phyloP scores from a whole-genome alignment of 257 asterid species.

The Gentiana straminea region DNA sequence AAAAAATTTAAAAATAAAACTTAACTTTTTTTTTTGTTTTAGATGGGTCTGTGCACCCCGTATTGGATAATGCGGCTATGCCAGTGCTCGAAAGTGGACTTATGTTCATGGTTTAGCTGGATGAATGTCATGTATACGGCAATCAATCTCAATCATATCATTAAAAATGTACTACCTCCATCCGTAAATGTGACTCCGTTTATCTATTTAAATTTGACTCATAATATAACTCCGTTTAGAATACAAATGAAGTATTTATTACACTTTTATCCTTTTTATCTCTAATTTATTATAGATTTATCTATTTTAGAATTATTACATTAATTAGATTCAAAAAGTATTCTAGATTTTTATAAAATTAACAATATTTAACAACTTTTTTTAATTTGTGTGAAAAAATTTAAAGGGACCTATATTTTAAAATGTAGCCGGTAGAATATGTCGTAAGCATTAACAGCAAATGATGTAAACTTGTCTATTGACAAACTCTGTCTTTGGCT shows the following conservation, averaged over 20 bases:
- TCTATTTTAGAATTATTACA: no score
- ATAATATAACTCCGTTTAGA: slow-evolving; percentile 17
- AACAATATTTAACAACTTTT: not conserved
- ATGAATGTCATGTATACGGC: no score
- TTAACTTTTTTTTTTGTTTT: no score
- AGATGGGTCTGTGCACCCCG: no score
- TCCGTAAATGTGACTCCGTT: not conserved
- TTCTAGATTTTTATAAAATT: not conserved
- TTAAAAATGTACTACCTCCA: not conserved
- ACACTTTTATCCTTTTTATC: no score
- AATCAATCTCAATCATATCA: no score
- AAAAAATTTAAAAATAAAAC: no score
- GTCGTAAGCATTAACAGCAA: not conserved
- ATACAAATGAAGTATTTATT: not conserved
- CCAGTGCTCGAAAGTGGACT: no score
- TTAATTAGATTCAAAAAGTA: slow-evolving; percentile 16
- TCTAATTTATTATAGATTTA: no score
- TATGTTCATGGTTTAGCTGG: no score
- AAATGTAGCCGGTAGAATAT: slow-evolving; percentile 5
- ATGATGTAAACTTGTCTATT: slow-evolving; percentile 15
- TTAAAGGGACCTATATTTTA: not conserved
- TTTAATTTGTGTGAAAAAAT: no score
- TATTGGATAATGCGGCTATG: no score
- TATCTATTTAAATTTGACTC: not conserved
- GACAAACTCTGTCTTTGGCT: not conserved